Conservation (phyloP, 2,329 filamentous ascomycete species). For the Zymoseptoria pseudotritici region DNA sequence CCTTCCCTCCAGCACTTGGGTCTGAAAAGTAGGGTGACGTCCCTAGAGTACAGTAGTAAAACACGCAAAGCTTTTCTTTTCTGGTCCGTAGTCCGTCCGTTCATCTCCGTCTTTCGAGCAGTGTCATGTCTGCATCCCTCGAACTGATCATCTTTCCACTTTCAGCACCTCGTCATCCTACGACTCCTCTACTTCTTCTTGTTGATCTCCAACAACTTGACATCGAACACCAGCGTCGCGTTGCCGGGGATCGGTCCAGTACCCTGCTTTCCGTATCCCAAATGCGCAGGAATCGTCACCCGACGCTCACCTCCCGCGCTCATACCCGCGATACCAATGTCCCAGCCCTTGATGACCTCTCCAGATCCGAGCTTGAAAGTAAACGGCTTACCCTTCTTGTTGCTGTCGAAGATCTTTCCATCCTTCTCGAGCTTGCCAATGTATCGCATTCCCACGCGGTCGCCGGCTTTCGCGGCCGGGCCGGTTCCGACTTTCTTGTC, state of each 20-base stretch:
- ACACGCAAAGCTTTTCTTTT: neutral
- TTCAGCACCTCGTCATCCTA: no score
- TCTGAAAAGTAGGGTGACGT: slow-evolving; percentile 26
- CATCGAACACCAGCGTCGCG: slow-evolving; percentile 84
- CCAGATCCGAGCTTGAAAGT: slow-evolving; percentile 88
- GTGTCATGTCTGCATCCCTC: neutral
- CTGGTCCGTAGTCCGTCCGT: slow-evolving; percentile 1
- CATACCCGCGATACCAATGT: slow-evolving; percentile 90
- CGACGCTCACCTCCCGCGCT: slow-evolving; percentile 86
- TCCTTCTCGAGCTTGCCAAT: slow-evolving; percentile 87
- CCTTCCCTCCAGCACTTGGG: slow-evolving; percentile 33
- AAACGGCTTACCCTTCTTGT: slow-evolving; percentile 99
- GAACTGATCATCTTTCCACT: neutral
- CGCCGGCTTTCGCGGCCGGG: slow-evolving; percentile 78
- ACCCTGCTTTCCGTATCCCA: slow-evolving; percentile 80
- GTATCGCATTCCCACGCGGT: slow-evolving; percentile 89
- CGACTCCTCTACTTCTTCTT: slow-evolving; percentile 4
- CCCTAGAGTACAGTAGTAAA: slow-evolving; percentile 1
- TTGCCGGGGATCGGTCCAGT: slow-evolving; percentile 77
- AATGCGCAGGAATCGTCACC: slow-evolving; percentile 75
- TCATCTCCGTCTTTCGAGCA: neutral
- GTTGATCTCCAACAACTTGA: slow-evolving; percentile 45
- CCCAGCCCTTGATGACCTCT: slow-evolving; percentile 99
- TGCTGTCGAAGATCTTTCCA: slow-evolving; percentile 92
- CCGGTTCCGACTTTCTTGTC: slow-evolving; percentile 90